A percentile compares a stretch with the other conserved stretches of the same genome.
Conservation (phyloP, 148 eudicot genomes). For the Spergularia marina region DNA sequence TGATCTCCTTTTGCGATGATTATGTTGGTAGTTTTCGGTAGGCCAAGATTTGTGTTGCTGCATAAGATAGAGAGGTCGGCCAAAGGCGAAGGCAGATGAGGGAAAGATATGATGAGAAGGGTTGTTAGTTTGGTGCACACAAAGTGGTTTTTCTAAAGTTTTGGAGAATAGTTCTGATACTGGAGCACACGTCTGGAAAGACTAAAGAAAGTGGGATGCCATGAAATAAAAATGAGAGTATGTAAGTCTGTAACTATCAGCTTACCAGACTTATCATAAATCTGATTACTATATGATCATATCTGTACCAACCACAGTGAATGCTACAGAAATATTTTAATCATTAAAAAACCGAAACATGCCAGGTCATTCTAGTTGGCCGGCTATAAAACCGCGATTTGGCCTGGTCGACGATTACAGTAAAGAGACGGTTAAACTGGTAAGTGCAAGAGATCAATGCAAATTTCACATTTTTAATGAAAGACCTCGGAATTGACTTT, state of each 20-base stretch:
- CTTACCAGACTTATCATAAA: constrained; percentile 17
- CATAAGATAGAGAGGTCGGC: constrained; percentile 10
- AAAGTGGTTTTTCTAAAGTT: constrained; percentile 2
- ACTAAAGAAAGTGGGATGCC: constrained; percentile 35
- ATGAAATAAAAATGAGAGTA: constrained; percentile 22
- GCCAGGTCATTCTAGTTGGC: constrained; percentile 15
- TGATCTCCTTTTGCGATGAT: constrained; percentile 18
- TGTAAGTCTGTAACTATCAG: constrained; percentile 18
- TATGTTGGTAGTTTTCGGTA: background rate
- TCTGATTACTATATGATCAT: background rate
- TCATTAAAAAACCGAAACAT: background rate
- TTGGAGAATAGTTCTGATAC: constrained; percentile 8
- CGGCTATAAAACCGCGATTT: constrained; percentile 1
- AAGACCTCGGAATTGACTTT: background rate
- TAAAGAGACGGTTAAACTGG: background rate
- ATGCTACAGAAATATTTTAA: background rate
- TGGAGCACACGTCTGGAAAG: constrained; percentile 35
- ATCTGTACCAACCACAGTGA: constrained; percentile 10
- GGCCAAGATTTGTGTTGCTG: background rate
- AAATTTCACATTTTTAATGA: background rate
- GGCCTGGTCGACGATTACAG: constrained; percentile 11
- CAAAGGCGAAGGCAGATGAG: constrained; percentile 2
- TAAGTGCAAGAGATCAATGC: constrained; percentile 5
- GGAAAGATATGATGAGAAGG: constrained; percentile 14
- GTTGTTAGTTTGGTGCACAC: constrained; percentile 14